A percentile compares a stretch with the other conserved stretches of the same genome.
Evolutionary conservation across 495 filamentous ascomycete genomes (phyloP).

Genomic region (Cenococcum geophilum): DNA sequence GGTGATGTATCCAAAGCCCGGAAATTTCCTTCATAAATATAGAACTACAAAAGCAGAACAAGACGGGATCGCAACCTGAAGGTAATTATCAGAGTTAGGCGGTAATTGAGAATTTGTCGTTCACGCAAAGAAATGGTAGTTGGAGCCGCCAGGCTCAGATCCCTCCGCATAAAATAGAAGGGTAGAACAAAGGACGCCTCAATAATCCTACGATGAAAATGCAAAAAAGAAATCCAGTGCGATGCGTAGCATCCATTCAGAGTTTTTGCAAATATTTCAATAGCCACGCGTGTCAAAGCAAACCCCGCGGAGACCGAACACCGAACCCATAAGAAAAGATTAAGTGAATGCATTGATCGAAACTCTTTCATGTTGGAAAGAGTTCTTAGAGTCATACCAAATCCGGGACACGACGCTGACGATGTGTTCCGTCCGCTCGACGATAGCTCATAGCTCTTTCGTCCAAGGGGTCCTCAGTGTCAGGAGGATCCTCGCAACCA

Average conservation of each 20-base stretch:
- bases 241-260: conserved; percentile 1
- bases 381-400: conserved; percentile 2
- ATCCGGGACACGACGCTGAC: conserved; percentile 28
- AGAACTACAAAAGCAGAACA: background rate
- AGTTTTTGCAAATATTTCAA: background rate
- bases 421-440: conserved; percentile 33
- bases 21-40: background rate
- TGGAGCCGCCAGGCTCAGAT: background rate
- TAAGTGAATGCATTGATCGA: conserved; percentile 1
- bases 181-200: background rate
- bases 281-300: background rate
- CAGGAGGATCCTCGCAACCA: conserved; percentile 23
- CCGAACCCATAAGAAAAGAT: background rate
- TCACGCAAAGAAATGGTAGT: conserved; percentile 1
- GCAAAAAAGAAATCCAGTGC: background rate
- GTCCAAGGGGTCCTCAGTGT: conserved; percentile 26
- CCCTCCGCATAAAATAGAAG: background rate
- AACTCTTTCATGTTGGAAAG: conserved; percentile 3
- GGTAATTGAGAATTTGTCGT: background rate
- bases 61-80: background rate
- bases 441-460: conserved; percentile 31
- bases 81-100: background rate
- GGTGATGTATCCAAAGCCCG: background rate
- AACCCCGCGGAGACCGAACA: background rate
- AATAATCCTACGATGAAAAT: background rate